Conservation (phyloP, 1,139 yeast species). For the Magnusiomyces fungicola region DNA sequence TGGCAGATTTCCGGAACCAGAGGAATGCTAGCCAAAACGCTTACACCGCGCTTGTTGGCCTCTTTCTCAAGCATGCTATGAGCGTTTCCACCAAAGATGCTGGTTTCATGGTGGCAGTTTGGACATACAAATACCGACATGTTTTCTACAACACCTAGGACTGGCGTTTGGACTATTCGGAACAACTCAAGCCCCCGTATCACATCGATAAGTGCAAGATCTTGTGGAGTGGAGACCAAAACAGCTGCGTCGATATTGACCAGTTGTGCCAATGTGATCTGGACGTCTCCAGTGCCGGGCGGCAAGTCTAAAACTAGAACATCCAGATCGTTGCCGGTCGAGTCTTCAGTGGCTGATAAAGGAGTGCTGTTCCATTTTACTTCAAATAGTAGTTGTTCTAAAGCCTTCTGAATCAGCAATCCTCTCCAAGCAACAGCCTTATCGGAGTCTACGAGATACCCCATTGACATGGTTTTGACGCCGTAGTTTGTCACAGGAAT, state of each 20-base stretch:
- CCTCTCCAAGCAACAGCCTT: conserved; percentile 89
- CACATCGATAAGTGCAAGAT: conserved; percentile 75
- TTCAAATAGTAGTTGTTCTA: conserved; percentile 73
- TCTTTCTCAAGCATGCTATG: conserved; percentile 39
- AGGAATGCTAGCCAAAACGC: conserved; percentile 61
- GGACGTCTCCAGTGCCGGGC: conserved; percentile 90
- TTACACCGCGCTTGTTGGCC: conserved; percentile 43
- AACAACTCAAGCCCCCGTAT: conserved; percentile 78
- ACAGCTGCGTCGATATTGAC: conserved; percentile 72
- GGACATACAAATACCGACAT: conserved; percentile 78
- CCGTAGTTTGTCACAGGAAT: conserved; percentile 74
- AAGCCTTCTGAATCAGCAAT: conserved; percentile 77
- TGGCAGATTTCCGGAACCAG: conserved; percentile 53
- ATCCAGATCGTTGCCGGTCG: conserved; percentile 41
- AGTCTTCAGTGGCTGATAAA: not conserved
- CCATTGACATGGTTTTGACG: conserved; percentile 83
- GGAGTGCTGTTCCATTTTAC: conserved; percentile 55
- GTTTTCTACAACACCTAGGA: conserved; percentile 72
- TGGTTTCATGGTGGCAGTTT: conserved; percentile 64
- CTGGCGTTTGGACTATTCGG: conserved; percentile 63
- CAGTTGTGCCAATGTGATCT: conserved; percentile 72
- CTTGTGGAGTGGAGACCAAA: conserved; percentile 82
- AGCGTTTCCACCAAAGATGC: conserved; percentile 57
- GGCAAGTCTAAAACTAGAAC: conserved; percentile 76
- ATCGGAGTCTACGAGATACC: conserved; percentile 55